These are phyloP conservation scores for Coffea humblotiana DNA, from an alignment of 305 asterid species.

Conservation along the genomic window DNA sequence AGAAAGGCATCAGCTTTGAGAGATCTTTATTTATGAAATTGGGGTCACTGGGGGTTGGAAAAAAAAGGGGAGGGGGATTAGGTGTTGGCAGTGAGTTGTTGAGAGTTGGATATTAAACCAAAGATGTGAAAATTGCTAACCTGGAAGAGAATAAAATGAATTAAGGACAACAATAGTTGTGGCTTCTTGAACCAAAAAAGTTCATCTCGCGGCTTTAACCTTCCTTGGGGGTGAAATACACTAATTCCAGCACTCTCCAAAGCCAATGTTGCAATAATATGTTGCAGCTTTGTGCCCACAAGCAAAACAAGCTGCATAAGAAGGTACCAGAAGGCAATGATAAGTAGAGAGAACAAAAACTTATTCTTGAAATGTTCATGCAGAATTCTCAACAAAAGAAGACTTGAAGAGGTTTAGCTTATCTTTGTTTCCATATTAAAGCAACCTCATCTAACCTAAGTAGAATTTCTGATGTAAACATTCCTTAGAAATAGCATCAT, in stretches of 20 bases:
- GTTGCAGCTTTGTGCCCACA: slow-evolving; percentile 92
- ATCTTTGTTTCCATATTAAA: neutral
- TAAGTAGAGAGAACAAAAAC: neutral
- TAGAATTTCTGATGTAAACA: neutral
- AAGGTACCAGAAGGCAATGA: slow-evolving; percentile 12
- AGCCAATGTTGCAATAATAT: slow-evolving; percentile 95
- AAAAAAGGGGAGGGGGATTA: neutral
- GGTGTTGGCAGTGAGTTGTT: neutral
- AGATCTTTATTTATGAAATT: neutral
- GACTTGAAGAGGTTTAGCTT: neutral
- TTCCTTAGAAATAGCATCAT: neutral
- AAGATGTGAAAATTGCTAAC: slow-evolving; percentile 33
- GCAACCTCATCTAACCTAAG: neutral
- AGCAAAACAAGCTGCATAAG: slow-evolving; percentile 80
- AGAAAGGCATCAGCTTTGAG: neutral
- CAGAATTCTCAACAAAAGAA: neutral
- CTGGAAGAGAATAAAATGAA: slow-evolving; percentile 93
- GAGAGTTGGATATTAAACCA: neutral
- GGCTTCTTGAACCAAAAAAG: slow-evolving; percentile 96
- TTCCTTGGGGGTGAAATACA: slow-evolving; percentile 50
- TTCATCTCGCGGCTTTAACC: slow-evolving; percentile 81
- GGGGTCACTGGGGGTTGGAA: too few relatives aligned
- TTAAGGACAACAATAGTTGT: slow-evolving; percentile 62
- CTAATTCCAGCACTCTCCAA: slow-evolving; percentile 87
- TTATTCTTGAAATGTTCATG: neutral